Evolutionary conservation across 305 asterid species (phyloP).

Genomic region (Solanum hybrid): DNA sequence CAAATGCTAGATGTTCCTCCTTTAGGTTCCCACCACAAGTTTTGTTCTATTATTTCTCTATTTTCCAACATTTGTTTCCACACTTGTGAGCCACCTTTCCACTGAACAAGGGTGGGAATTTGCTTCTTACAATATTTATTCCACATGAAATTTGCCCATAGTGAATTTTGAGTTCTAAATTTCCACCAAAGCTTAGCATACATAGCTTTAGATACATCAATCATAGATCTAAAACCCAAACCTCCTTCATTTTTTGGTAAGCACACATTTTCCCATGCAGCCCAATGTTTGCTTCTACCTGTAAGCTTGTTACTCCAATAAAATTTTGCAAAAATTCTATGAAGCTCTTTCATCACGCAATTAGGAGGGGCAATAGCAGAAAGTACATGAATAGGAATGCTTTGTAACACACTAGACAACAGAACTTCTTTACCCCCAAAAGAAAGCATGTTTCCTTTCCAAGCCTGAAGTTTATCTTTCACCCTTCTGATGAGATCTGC

Average conservation of each 20-base stretch:
- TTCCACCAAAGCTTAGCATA: background rate
- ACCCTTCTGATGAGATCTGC: too few species aligned
- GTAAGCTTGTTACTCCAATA: background rate
- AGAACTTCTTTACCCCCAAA: too few species aligned
- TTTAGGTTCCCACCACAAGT: background rate
- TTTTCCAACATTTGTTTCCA: background rate
- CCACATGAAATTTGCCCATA: background rate
- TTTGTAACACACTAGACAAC: too few species aligned
- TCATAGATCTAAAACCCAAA: background rate
- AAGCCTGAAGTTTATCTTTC: too few species aligned
- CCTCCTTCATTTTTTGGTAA: background rate
- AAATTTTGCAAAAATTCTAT: too few species aligned
- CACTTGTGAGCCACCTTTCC: background rate
- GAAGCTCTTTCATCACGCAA: too few species aligned
- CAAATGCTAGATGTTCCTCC: background rate
- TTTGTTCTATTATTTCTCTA: background rate
- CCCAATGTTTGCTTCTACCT: background rate
- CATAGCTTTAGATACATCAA: background rate
- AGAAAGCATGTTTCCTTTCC: too few species aligned
- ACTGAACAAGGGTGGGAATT: background rate
- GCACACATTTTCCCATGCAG: background rate
- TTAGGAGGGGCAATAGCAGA: too few species aligned
- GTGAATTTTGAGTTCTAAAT: background rate
- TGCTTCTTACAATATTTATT: background rate
- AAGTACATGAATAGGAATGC: too few species aligned